These are phyloP conservation scores for Abelmoschus esculentus DNA, from an alignment of 345 rosid genomes.

Conservation along the genomic window DNA sequence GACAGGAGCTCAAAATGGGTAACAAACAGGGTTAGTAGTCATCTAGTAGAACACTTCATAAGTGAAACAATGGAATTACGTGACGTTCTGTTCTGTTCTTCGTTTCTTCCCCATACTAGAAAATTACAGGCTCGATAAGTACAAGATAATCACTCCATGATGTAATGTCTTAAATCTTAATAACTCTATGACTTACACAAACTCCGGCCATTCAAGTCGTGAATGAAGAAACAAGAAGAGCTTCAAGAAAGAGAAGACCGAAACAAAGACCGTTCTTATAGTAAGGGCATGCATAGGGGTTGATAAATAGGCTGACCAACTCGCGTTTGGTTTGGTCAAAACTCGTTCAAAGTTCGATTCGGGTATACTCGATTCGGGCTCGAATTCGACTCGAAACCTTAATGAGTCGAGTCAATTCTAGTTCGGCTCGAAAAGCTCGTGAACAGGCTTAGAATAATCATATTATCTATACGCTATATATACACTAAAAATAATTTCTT, in stretches of 20 bases:
- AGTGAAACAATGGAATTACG: neutral
- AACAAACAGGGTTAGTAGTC: neutral
- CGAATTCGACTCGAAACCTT: too few species aligned
- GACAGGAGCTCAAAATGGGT: neutral
- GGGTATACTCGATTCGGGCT: too few species aligned
- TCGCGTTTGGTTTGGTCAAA: too few species aligned
- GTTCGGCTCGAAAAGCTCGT: too few species aligned
- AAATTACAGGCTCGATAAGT: neutral
- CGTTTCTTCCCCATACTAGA: neutral
- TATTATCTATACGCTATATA: too few species aligned
- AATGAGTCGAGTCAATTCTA: too few species aligned
- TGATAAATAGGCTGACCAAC: too few species aligned
- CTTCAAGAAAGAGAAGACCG: neutral
- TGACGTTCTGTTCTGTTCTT: neutral
- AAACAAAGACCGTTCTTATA: slow-evolving; percentile 13
- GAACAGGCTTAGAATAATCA: too few species aligned
- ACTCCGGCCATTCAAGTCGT: neutral
- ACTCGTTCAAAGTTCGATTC: too few species aligned
- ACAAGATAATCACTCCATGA: neutral
- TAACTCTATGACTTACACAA: neutral
- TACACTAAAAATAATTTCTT: too few species aligned
- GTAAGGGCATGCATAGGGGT: slow-evolving; percentile 40
- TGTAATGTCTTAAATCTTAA: neutral
- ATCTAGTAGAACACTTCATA: neutral
- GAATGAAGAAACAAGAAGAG: neutral